Conservation (phyloP, 2,329 filamentous ascomycete genomes). For the Ascochyta fabae region DNA sequence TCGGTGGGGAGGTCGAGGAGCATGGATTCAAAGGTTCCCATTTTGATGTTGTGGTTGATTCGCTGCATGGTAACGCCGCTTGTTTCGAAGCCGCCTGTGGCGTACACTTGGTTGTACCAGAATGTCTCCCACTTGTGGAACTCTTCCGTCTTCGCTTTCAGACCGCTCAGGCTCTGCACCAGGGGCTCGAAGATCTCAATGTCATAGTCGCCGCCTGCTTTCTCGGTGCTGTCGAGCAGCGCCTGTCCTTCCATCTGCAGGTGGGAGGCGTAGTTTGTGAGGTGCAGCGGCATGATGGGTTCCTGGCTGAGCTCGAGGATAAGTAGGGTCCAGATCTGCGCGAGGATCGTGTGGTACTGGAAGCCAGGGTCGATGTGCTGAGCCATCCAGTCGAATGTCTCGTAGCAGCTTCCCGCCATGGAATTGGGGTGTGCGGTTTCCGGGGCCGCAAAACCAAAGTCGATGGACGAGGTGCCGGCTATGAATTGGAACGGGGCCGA, state of each 20-base stretch:
- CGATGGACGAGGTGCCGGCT: conserved; percentile 84
- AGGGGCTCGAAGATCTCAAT: conserved; percentile 65
- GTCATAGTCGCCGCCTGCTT: conserved; percentile 44
- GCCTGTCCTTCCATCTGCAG: conserved; percentile 70
- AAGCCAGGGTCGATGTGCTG: conserved; percentile 82
- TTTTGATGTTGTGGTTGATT: conserved; percentile 77
- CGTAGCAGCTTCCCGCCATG: conserved; percentile 85
- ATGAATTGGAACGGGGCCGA: conserved; percentile 92
- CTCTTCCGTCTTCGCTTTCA: conserved; percentile 65
- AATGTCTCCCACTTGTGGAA: conserved; percentile 79
- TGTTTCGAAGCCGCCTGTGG: conserved; percentile 77
- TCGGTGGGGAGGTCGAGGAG: conserved; percentile 77
- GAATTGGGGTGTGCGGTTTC: conserved; percentile 52
- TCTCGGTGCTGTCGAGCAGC: conserved; percentile 68
- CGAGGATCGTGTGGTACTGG: conserved; percentile 78
- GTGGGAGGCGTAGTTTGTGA: conserved; percentile 72
- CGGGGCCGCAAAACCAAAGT: conserved; percentile 71
- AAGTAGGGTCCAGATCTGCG: conserved; percentile 80
- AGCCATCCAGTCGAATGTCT: conserved; percentile 87
- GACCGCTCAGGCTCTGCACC: conserved; percentile 65
- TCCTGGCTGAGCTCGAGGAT: conserved; percentile 84
- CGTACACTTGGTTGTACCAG: conserved; percentile 77
- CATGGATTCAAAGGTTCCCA: conserved; percentile 82
- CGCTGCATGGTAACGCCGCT: conserved; percentile 70
- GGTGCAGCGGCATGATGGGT: conserved; percentile 81